These are phyloP conservation scores for Cercospora zeae-maydis DNA, from an alignment of 2,329 filamentous ascomycete species.

Conservation along the genomic window DNA sequence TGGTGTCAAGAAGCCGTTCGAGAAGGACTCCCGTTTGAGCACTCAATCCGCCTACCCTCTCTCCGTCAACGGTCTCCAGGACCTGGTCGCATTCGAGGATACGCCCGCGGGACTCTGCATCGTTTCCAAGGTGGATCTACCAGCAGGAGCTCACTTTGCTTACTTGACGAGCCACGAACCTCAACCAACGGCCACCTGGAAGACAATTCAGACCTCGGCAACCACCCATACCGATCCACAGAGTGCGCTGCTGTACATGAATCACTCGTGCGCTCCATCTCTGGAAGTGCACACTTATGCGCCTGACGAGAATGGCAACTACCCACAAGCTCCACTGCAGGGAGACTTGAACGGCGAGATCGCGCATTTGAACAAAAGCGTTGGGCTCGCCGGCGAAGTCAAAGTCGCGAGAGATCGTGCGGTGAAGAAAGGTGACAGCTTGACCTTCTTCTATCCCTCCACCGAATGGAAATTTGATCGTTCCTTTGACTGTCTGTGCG, in stretches of 20 bases:
- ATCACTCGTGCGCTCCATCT: conserved; percentile 52
- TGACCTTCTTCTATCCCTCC: conserved; percentile 51
- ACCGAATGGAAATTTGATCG: conserved; percentile 51
- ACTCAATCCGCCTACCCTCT: conserved; percentile 23
- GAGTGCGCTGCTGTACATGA: conserved; percentile 55
- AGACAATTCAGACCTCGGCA: conserved; percentile 50
- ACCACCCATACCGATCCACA: conserved; percentile 55
- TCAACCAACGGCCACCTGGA: conserved; percentile 45
- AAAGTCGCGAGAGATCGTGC: conserved; percentile 36
- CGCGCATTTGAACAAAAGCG: conserved; percentile 7
- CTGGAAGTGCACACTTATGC: conserved; percentile 52
- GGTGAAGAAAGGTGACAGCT: conserved; percentile 40
- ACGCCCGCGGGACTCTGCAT: conserved; percentile 44
- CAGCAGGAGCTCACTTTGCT: conserved; percentile 50
- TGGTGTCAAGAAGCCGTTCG: conserved; percentile 12
- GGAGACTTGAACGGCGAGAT: conserved; percentile 22
- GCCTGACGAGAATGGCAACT: conserved; percentile 27
- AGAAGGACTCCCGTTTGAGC: conserved; percentile 10
- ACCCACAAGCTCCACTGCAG: conserved; percentile 25
- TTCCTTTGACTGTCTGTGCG: conserved; percentile 45
- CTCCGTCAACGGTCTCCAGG: conserved; percentile 36
- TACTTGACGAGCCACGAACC: conserved; percentile 49
- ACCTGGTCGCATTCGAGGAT: conserved; percentile 39
- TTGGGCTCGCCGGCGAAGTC: conserved; percentile 25
- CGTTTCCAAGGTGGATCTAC: conserved; percentile 49